Percentiles rank a stretch among this genome's conserved stretches.
Evolutionary conservation across 129 eudicot species (phyloP).

Genomic region (Lactuca sativa): DNA sequence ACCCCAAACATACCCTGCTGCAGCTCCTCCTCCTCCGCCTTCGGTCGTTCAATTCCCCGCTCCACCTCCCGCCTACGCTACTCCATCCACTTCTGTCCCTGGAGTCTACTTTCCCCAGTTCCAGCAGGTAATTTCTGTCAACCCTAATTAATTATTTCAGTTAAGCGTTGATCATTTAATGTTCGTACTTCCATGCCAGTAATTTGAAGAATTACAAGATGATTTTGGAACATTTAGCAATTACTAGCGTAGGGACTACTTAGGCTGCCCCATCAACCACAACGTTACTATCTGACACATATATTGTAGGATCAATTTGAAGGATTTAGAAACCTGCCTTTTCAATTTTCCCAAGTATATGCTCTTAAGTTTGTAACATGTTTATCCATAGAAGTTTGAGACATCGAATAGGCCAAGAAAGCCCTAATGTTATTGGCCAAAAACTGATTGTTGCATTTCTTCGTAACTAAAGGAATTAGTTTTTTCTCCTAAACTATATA

Average conservation of each 20-base stretch:
- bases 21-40: conserved; percentile 47
- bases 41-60: conserved; percentile 38
- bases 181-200: background rate
- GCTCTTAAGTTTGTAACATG: background rate
- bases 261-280: background rate
- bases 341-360: background rate
- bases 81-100: conserved; percentile 43
- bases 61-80: conserved; percentile 48
- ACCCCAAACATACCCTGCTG: conserved; percentile 44
- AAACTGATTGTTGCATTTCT: too few relatives aligned
- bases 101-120: conserved; percentile 69
- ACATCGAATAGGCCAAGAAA: too few relatives aligned
- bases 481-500: too few relatives aligned
- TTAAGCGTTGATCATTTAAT: background rate
- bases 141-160: background rate
- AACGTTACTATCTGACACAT: background rate
- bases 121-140: conserved; percentile 52
- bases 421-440: too few relatives aligned
- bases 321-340: background rate
- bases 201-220: background rate
- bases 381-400: too few relatives aligned
- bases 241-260: background rate
- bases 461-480: too few relatives aligned
- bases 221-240: background rate
- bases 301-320: background rate